These are phyloP conservation scores for Penicillium capsulatum DNA, from an alignment of 2,329 filamentous ascomycete species.

Conservation along the genomic window DNA sequence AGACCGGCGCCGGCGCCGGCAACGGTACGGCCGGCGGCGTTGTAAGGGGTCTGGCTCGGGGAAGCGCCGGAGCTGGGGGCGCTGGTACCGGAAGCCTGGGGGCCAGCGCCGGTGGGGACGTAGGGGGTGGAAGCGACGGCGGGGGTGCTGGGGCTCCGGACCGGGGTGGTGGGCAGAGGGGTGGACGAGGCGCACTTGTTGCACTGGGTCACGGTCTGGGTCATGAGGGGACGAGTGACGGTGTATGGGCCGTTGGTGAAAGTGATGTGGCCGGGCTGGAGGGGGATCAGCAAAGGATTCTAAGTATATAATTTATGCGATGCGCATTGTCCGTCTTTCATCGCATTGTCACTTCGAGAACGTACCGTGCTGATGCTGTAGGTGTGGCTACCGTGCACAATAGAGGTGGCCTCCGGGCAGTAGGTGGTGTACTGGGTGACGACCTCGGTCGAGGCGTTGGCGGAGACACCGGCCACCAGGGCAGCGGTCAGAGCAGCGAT, in stretches of 20 bases:
- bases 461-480: slow-evolving; percentile 39
- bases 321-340: too few species aligned
- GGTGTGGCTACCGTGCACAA: slow-evolving; percentile 62
- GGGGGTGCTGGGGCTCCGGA: slow-evolving; percentile 7
- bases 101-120: slow-evolving; percentile 12
- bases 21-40: slow-evolving; percentile 50
- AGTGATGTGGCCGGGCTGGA: slow-evolving; percentile 62
- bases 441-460: slow-evolving; percentile 56
- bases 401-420: slow-evolving; percentile 64
- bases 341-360: too few species aligned
- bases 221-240: slow-evolving; percentile 50
- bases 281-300: background rate
- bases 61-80: slow-evolving; percentile 20
- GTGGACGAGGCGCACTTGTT: slow-evolving; percentile 33
- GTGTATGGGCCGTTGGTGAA: slow-evolving; percentile 70
- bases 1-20: slow-evolving; percentile 49
- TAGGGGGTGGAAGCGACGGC: slow-evolving; percentile 11
- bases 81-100: slow-evolving; percentile 11
- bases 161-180: slow-evolving; percentile 19
- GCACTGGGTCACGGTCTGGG: slow-evolving; percentile 51
- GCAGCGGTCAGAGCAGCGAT: slow-evolving; percentile 37
- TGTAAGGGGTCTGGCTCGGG: slow-evolving; percentile 34
- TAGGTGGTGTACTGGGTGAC: slow-evolving; percentile 65
- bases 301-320: too few species aligned
- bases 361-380: slow-evolving; percentile 64